These are phyloP conservation scores for Rutstroemia sp. DNA, from an alignment of 2,329 filamentous ascomycete genomes.

Conservation along the genomic window DNA sequence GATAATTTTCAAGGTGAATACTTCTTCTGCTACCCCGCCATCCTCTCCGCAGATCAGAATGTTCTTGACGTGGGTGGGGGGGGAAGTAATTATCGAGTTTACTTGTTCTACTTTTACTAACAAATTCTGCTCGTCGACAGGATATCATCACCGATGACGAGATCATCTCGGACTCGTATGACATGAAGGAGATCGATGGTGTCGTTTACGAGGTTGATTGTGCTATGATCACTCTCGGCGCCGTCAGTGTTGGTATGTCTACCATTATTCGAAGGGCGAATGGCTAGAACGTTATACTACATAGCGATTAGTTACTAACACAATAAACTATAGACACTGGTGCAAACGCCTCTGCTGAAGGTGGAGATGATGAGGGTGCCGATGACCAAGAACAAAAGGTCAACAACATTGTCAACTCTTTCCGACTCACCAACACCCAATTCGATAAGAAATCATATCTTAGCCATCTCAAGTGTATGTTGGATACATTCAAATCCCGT, in stretches of 20 bases:
- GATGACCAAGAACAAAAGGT: constrained; percentile 68
- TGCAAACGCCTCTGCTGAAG: constrained; percentile 96
- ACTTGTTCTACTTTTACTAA: not conserved
- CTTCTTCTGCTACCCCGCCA: constrained; percentile 9
- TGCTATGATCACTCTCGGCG: constrained; percentile 76
- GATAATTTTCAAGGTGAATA: constrained; percentile 49
- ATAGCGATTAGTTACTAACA: not conserved
- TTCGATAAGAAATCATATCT: constrained; percentile 90
- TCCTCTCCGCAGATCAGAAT: not conserved
- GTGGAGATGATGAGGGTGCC: constrained; percentile 59
- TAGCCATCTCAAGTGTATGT: constrained; percentile 74
- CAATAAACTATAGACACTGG: constrained; percentile 58
- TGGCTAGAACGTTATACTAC: not conserved
- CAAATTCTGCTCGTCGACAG: constrained; percentile 38
- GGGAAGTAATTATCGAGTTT: not conserved
- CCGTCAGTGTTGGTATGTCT: constrained; percentile 58
- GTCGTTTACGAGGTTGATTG: constrained; percentile 88
- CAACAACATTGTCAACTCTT: constrained; percentile 89
- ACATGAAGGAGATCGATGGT: constrained; percentile 72
- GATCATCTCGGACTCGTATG: constrained; percentile 92
- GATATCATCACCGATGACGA: constrained; percentile 87
- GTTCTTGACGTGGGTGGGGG: not conserved
- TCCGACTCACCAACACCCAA: constrained; percentile 71
- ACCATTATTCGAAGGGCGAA: not conserved
- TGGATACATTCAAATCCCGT: not conserved